Conservation (phyloP, 768 basidiomycete species). For the Lyophyllum atratum region DNA sequence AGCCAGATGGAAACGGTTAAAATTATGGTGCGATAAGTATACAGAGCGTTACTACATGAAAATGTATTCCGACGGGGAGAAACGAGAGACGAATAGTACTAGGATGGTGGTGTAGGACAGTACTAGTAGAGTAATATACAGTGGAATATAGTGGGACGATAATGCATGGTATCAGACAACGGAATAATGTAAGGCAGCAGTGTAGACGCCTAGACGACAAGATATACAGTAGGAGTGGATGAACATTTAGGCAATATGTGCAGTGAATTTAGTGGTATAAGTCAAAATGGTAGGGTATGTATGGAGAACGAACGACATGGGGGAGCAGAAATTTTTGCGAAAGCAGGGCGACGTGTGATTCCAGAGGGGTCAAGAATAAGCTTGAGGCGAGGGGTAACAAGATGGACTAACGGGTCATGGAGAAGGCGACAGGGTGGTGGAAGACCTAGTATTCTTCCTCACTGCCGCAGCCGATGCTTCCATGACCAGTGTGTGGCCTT, state of each 20-base stretch:
- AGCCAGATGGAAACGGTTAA: not conserved
- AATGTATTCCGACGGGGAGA: not conserved
- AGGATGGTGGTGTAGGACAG: constrained; percentile 7
- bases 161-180: constrained; percentile 7
- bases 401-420: not conserved
- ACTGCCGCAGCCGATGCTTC: constrained; percentile 33
- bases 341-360: not conserved
- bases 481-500: constrained; percentile 44
- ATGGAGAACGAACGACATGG: constrained; percentile 16
- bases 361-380: constrained; percentile 6
- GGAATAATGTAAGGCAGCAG: constrained; percentile 5
- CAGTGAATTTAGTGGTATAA: constrained; percentile 16
- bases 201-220: constrained; percentile 5
- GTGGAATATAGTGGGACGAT: constrained; percentile 4
- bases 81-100: not conserved
- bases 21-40: constrained; percentile 8
- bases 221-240: constrained; percentile 11
- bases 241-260: constrained; percentile 14
- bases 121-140: constrained; percentile 7
- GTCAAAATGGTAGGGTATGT: constrained; percentile 15
- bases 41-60: constrained; percentile 8
- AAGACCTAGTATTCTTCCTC: constrained; percentile 28
- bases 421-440: not conserved
- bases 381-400: not conserved
- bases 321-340: constrained; percentile 7